phyloP scores from a whole-genome alignment of 345 rosid genomes.

The sweet orange (Citrus sinensis) region DVS_A1.0 CM039162.1:32578501-32579000 shows the following conservation, averaged over 20 bases:
- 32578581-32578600: neutral
- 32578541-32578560: too few species aligned
- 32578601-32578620: neutral
- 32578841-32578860: conserved; percentile 32
- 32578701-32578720: neutral
- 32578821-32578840: conserved; percentile 94
- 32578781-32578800: conserved; percentile 53
- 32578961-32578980: conserved; percentile 62
- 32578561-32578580: neutral
- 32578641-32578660: neutral
- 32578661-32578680: neutral
- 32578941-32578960: conserved; percentile 60
- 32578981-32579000: conserved; percentile 39
- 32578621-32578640: neutral
- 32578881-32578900: conserved; percentile 3
- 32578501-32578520: too few species aligned
- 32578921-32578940: conserved; percentile 24
- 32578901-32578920: neutral
- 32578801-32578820: conserved; percentile 74
- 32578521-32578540: too few species aligned
- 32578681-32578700: neutral
- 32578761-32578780: conserved; percentile 32
- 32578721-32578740: neutral
- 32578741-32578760: conserved; percentile 2
- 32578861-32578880: conserved; percentile 12